Percentiles rank a stretch among this genome's conserved stretches.
Evolutionary conservation across 164 flowering plant genomes (phyloP).

Genomic region (Paratinospora sagittata): DNA sequence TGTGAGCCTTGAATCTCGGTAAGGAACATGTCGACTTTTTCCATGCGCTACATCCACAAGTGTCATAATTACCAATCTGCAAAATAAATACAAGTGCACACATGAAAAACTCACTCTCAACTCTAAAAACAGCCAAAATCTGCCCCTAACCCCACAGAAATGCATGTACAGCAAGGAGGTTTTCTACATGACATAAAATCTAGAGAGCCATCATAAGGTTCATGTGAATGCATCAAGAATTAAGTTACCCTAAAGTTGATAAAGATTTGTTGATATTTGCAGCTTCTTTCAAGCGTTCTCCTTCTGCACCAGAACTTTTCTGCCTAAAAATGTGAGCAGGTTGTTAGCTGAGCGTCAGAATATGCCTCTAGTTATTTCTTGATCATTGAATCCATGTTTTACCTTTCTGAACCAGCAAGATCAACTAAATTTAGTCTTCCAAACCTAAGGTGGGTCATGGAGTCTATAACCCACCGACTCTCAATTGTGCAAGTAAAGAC

Average conservation of each 20-base stretch:
- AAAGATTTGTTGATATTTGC: constrained; percentile 89
- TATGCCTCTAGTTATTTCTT: background rate
- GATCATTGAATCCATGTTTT: constrained; percentile 11
- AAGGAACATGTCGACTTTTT: constrained; percentile 84
- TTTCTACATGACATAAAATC: background rate
- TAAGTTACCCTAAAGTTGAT: constrained; percentile 79
- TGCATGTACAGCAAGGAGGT: too few species aligned
- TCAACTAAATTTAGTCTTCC: constrained; percentile 87
- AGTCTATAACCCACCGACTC: constrained; percentile 82
- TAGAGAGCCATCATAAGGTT: background rate
- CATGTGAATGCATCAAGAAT: constrained; percentile 1
- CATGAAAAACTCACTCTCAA: background rate
- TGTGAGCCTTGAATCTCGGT: constrained; percentile 89
- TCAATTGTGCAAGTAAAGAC: constrained; percentile 89
- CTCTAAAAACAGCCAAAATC: background rate
- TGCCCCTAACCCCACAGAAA: too few species aligned
- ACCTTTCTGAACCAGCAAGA: constrained; percentile 97
- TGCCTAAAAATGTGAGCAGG: constrained; percentile 40
- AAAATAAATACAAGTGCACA: constrained; percentile 5
- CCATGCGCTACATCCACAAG: constrained; percentile 86
- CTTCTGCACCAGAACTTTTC: constrained; percentile 94
- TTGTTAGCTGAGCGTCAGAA: constrained; percentile 8
- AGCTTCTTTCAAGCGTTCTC: constrained; percentile 92
- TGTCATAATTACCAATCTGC: constrained; percentile 82
- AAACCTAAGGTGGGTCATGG: constrained; percentile 65